Base-by-base conservation (phyloP, 2,329 filamentous ascomycete genomes). In the Trematosphaeria pertusa region DNA sequence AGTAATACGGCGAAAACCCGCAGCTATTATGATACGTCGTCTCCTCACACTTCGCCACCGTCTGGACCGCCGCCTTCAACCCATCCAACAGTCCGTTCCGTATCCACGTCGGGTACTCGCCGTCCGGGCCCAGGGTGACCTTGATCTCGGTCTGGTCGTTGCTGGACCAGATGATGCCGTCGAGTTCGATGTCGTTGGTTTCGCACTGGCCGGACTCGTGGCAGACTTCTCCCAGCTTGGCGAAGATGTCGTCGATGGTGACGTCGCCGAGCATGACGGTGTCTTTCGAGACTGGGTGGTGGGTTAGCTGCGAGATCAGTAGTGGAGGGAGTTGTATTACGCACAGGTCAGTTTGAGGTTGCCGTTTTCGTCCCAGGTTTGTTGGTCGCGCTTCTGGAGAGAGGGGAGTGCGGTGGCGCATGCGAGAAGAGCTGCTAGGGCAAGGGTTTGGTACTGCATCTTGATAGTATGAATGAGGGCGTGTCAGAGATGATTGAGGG, bases 261-360 rank as follows among this genome's bases (percentile, higher is more conserved):
- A 56, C 34, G 35, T 30, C 34, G 34, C 52, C 30, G 30, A 58
- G 41, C 19, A 46, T 44, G 14, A 56, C 43, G 22, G 47, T 52
- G 36, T 52, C 71, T 76, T 4, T 45, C 15, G 46, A 52, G 43
- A 58, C n/a, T n/a, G n/a, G n/a, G n/a, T n/a, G n/a, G n/a, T n/a
- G n/a, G n/a, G n/a, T n/a, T n/a, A n/a, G n/a, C n/a, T n/a, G n/a
- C n/a, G n/a, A n/a, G n/a, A n/a, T n/a, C n/a, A n/a, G n/a, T n/a
- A n/a, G n/a, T n/a, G n/a, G n/a, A n/a, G n/a, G n/a, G n/a, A n/a
- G n/a, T n/a, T n/a, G n/a, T n/a, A n/a, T n/a, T n/a, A n/a, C n/a
- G n/a, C n/a, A n/a, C n/a, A 52, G 52, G 70, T 71, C 1, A 20
- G 2, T 35, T 36, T 32, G 19, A 37, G 19, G 19, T 65, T 66